Evolutionary conservation across 306 rosid species (phyloP), one percentile per base, ranked within the genome.

Genomic region (Vicia sativa): DNA sequence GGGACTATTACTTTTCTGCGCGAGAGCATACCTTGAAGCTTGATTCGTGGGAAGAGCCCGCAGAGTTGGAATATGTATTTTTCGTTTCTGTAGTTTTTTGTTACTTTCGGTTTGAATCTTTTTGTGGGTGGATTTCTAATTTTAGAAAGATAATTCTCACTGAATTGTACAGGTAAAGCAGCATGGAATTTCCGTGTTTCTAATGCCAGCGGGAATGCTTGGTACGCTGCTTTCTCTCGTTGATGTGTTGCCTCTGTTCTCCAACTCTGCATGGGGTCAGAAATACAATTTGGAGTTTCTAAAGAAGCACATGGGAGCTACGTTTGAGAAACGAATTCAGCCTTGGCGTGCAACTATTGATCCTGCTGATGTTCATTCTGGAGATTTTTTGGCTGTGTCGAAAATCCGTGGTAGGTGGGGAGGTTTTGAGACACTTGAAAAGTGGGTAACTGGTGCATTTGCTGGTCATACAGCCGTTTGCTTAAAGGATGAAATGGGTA

Each of bases 321-420:
- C 87, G 14, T 90, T 93, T 70, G 91, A 82, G 78, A 93, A 85
- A 72, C 91, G 95, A 28, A 71, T 80, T 67, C 82, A 79, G 84
- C 98, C 96, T 44, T 85, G 89, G 95, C 69, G n/a, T 21, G 85
- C 82, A 18, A 83, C 81, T 58, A 83, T 93, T 50, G 77, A 93
- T 81, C 93, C 96, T 13, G 85, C 80, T 13, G 96, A 90, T 79
- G 96, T 93, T 82, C 96, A 88, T 77, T 81, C 97, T 39, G 98
- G 98, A 65, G 98, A 93, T 73, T 93, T 93, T 74, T 76, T 93
- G 55, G 98, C 95, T 12, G 87, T 93, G 44, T 93, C 97, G 23
- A 93, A 93, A 89, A 90, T 93, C 59, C 97, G 98, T 42, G 98
- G 97, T 67, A 88, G 97, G 65, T 93, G 98, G 98, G 98, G 97